Base-by-base conservation (phyloP, 768 basidiomycete genomes). In the Russula foetens region DNA sequence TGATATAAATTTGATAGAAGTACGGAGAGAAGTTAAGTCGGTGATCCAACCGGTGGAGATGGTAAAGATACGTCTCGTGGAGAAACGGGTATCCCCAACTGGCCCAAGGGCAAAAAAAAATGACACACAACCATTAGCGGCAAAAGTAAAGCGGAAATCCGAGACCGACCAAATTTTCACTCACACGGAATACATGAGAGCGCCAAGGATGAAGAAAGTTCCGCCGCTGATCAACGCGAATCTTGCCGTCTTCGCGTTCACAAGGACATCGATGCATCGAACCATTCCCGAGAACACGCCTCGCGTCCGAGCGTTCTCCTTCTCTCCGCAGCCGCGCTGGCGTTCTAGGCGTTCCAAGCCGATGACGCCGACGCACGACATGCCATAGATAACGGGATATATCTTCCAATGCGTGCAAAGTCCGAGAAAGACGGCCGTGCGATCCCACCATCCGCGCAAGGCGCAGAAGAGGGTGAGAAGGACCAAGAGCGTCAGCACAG, bases 11-110 rank as follows among this genome's bases (percentile, higher is more conserved):
- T 35, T 88, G 84, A 71, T 98, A 98, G 74, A 97, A 98, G 75
- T 98, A 97, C 0, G 93, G 91, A 7, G 95, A 94, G 74, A 99
- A 98, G 72, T 99, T 99, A 73, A 98, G 97, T 57, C 96, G 88
- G 68, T 98, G 95, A 73, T 99, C 97, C 21, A 91, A 84, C 21
- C 97, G 84, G 64, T 86, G 83, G 11, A 92, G 75, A 66, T 98
- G 97, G 71, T 98, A 98, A 15, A 98, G 77, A 71, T 93, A 98
- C 1, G 97, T 86, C 70, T 98, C 90, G 57, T 89, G 78, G 21
- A 98, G 73, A 76, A 98, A 97, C 0, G 96, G 87, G 64, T 88
- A 79, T 19, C 97, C 97, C 95, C 97, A 99, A 52, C 96, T 98
- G 66, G 38, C 53, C 21, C 21, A 45, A 44, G 11, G 12, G 44